phyloP scores from a whole-genome alignment of 352 stramenopile genomes.

The Pythium scleroteichum region DNA sequence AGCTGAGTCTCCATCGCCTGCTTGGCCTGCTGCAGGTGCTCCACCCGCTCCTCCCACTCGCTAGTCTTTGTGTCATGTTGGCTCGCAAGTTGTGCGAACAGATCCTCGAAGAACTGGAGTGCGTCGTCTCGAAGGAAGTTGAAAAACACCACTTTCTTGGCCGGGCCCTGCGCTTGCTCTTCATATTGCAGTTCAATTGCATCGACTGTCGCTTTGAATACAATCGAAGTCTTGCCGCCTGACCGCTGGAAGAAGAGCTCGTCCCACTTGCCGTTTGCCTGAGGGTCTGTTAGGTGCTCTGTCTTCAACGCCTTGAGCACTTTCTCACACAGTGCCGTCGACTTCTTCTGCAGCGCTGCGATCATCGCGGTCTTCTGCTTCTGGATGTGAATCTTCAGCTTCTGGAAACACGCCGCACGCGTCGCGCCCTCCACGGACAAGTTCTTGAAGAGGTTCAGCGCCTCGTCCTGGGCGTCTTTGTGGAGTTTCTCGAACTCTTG shows the following conservation, averaged over 20 bases:
- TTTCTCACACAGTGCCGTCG: conserved; percentile 49
- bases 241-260: conserved; percentile 8
- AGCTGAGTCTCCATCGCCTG: conserved; percentile 42
- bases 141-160: conserved; percentile 70
- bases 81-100: conserved; percentile 44
- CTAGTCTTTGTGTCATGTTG: conserved; percentile 27
- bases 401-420: conserved; percentile 65
- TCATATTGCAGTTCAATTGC: conserved; percentile 63
- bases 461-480: conserved; percentile 74
- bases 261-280: conserved; percentile 48
- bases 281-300: conserved; percentile 42
- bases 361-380: conserved; percentile 55
- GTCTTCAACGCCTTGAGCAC: conserved; percentile 40
- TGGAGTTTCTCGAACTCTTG: conserved; percentile 73
- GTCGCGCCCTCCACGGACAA: conserved; percentile 69
- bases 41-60: conserved; percentile 31
- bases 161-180: conserved; percentile 50
- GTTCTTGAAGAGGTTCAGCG: conserved; percentile 63
- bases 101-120: conserved; percentile 47
- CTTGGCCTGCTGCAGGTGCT: conserved; percentile 42
- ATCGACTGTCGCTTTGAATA: conserved; percentile 44
- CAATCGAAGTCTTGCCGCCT: conserved; percentile 17
- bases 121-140: conserved; percentile 63
- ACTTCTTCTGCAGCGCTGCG: conserved; percentile 56
- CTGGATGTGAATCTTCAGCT: conserved; percentile 74